phyloP scores from a whole-genome alignment of 805 yeast species.

The Sungouiella blattae region DNA sequence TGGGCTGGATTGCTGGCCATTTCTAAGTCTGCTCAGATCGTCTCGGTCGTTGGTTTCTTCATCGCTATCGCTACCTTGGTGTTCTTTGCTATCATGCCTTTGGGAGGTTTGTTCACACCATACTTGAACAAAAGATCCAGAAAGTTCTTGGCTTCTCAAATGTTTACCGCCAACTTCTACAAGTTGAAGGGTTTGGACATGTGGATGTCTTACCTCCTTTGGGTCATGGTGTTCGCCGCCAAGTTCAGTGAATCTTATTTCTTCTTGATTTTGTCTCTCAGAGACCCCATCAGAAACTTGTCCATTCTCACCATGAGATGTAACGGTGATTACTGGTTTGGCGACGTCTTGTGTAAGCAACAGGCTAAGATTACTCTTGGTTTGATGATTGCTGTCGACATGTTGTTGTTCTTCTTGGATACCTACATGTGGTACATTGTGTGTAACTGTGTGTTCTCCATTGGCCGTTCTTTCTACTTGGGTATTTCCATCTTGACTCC shows the following conservation, averaged over 20 bases:
- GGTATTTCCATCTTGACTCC: slow-evolving; percentile 99
- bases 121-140: slow-evolving; percentile 85
- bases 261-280: slow-evolving; percentile 66
- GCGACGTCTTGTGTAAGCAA: slow-evolving; percentile 66
- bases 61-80: slow-evolving; percentile 79
- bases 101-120: slow-evolving; percentile 93
- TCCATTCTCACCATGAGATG: slow-evolving; percentile 89
- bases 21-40: slow-evolving; percentile 70
- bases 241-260: slow-evolving; percentile 80
- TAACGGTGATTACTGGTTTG: slow-evolving; percentile 92
- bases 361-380: slow-evolving; percentile 90
- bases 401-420: slow-evolving; percentile 96
- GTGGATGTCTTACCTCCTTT: slow-evolving; percentile 93
- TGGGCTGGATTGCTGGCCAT: slow-evolving; percentile 66
- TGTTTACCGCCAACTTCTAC: slow-evolving; percentile 90
- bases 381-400: slow-evolving; percentile 87
- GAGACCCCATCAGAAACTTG: slow-evolving; percentile 91
- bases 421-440: slow-evolving; percentile 98
- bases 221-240: slow-evolving; percentile 87
- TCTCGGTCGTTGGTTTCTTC: slow-evolving; percentile 84
- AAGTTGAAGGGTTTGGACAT: slow-evolving; percentile 81
- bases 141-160: slow-evolving; percentile 87
- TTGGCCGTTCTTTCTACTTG: slow-evolving; percentile 95
- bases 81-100: slow-evolving; percentile 91
- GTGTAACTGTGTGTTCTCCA: slow-evolving; percentile 90